A percentile compares a stretch with the other conserved stretches of the same genome.
Evolutionary conservation across 371 early-diverging fungal genomes (phyloP).

Genomic region (Mucor saturninus): DNA sequence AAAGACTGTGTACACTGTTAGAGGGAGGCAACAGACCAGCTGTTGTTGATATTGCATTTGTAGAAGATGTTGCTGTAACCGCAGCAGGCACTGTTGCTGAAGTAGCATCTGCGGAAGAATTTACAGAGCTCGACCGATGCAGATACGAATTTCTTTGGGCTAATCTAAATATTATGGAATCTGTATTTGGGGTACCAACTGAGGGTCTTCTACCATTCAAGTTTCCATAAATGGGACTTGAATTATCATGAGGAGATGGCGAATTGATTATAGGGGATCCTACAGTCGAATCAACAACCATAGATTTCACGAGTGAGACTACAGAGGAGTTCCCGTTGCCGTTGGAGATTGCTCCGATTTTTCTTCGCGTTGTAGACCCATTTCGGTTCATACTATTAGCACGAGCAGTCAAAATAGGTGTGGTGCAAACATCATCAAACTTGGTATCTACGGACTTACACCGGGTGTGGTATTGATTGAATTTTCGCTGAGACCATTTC

Average conservation of each 20-base stretch:
- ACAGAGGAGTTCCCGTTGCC: constrained; percentile 12
- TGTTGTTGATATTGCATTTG: neutral
- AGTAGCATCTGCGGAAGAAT: neutral
- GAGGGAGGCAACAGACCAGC: constrained; percentile 14
- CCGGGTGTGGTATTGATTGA: constrained; percentile 20
- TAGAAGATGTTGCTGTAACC: neutral
- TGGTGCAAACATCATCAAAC: constrained; percentile 30
- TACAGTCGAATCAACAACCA: neutral
- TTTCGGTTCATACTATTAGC: constrained; percentile 15
- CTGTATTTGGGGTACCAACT: constrained; percentile 5
- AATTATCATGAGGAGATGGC: constrained; percentile 3
- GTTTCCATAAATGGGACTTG: neutral
- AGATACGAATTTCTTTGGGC: constrained; percentile 17
- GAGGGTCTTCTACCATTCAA: constrained; percentile 14
- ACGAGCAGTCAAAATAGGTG: constrained; percentile 29
- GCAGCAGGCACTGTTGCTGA: neutral
- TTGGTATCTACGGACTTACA: constrained; percentile 25
- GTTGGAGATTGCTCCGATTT: neutral
- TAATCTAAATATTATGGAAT: constrained; percentile 22
- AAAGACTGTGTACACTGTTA: neutral
- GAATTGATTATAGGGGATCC: constrained; percentile 10
- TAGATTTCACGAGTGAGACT: constrained; percentile 7
- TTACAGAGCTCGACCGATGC: neutral
- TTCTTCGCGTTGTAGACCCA: constrained; percentile 4
- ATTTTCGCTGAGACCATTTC: constrained; percentile 24